Conservation (phyloP, 495 filamentous ascomycete species). For the Talaromyces nanjingensis region DNA sequence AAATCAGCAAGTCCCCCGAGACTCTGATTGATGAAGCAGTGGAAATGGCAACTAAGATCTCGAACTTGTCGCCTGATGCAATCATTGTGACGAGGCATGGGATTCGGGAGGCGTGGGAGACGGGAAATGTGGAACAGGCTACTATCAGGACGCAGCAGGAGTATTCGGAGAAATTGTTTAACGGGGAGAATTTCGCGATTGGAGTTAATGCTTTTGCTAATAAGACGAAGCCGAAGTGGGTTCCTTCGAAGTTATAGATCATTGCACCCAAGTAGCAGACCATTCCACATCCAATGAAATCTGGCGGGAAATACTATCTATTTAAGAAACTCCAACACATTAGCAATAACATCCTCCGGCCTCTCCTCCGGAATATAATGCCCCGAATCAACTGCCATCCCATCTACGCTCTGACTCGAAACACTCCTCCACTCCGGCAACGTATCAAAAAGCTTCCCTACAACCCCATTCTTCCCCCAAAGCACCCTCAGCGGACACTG, state of each 20-base stretch:
- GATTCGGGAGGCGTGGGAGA: constrained; percentile 59
- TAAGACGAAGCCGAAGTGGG: constrained; percentile 64
- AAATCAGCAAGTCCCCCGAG: constrained; percentile 47
- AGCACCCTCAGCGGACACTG: constrained; percentile 29
- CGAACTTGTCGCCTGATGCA: constrained; percentile 56
- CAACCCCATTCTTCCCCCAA: constrained; percentile 26
- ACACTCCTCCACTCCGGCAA: constrained; percentile 28
- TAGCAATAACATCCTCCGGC: constrained; percentile 24
- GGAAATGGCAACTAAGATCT: constrained; percentile 17
- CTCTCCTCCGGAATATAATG: constrained; percentile 37
- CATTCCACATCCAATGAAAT: not conserved
- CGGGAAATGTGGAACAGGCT: constrained; percentile 51
- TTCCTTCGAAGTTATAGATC: constrained; percentile 42
- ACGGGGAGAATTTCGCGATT: constrained; percentile 67
- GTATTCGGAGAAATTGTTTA: constrained; percentile 47
- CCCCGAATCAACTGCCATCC: constrained; percentile 25
- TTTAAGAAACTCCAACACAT: constrained; percentile 22
- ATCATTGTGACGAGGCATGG: constrained; percentile 61
- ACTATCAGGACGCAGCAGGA: constrained; percentile 47
- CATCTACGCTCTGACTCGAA: constrained; percentile 17
- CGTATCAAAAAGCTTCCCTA: constrained; percentile 28
- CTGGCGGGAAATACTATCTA: not conserved
- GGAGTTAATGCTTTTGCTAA: constrained; percentile 69
- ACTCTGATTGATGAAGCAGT: constrained; percentile 30
- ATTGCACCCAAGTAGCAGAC: not conserved